phyloP scores from a whole-genome alignment of 306 rosid genomes.

The Corylus heterophylla region DNA sequence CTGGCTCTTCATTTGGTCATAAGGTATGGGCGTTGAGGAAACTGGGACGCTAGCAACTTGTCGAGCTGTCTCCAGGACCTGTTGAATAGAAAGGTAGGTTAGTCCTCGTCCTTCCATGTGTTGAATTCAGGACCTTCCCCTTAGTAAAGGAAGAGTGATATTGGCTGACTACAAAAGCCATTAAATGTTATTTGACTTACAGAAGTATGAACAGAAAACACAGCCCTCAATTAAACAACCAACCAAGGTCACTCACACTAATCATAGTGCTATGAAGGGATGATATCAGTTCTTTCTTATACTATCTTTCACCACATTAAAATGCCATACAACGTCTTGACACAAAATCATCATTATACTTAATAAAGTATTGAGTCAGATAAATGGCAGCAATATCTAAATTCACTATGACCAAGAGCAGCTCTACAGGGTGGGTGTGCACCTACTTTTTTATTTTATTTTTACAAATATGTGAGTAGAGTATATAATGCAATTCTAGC shows the following conservation, averaged over 20 bases:
- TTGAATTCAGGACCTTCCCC: not conserved
- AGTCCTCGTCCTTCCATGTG: not conserved
- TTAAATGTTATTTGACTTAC: not conserved
- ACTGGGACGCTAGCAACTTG: conserved; percentile 81
- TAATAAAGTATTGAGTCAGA: not conserved
- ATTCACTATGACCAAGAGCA: not conserved
- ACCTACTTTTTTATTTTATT: not conserved
- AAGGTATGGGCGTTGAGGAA: conserved; percentile 70
- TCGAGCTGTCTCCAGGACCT: conserved; percentile 91
- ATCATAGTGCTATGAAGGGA: not conserved
- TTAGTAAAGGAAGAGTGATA: not conserved
- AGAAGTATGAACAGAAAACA: not conserved
- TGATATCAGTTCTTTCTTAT: not conserved
- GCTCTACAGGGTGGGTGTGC: not conserved
- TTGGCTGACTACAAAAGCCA: no score
- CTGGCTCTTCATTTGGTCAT: conserved; percentile 90
- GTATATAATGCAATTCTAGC: not conserved
- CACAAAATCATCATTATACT: not conserved
- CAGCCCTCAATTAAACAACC: not conserved
- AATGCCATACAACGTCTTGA: not conserved
- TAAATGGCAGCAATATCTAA: not conserved
- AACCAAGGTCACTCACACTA: not conserved
- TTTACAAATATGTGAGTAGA: not conserved
- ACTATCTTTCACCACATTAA: not conserved
- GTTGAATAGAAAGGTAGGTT: not conserved